These are phyloP conservation scores for Monascus purpureus DNA, from an alignment of 495 filamentous ascomycete species.

Conservation along the genomic window DNA sequence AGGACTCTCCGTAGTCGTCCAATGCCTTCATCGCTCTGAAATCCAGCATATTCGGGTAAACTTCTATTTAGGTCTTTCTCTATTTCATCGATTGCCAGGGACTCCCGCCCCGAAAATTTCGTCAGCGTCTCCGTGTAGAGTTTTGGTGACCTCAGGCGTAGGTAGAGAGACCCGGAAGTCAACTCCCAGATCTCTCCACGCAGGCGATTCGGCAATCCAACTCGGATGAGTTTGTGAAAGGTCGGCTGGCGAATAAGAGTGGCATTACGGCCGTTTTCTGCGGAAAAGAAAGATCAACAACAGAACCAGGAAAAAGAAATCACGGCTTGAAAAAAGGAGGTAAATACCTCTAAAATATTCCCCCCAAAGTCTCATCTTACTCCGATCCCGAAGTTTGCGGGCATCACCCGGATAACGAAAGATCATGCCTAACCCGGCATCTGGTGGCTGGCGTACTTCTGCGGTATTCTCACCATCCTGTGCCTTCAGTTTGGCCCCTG, in stretches of 20 bases:
- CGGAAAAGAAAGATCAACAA: neutral
- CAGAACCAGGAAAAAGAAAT: neutral
- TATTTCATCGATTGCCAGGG: slow-evolving; percentile 93
- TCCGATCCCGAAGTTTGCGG: slow-evolving; percentile 85
- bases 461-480: slow-evolving; percentile 19
- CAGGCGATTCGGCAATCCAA: slow-evolving; percentile 85
- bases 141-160: slow-evolving; percentile 72
- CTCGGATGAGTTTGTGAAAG: slow-evolving; percentile 92
- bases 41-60: slow-evolving; percentile 91
- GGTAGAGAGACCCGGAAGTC: slow-evolving; percentile 76
- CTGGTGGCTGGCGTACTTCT: slow-evolving; percentile 55
- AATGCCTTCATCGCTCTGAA: slow-evolving; percentile 93
- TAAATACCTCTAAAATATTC: slow-evolving; percentile 69
- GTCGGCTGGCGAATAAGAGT: slow-evolving; percentile 90
- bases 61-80: slow-evolving; percentile 96
- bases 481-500: slow-evolving; percentile 28
- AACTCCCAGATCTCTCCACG: slow-evolving; percentile 95
- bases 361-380: slow-evolving; percentile 94
- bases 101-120: slow-evolving; percentile 69
- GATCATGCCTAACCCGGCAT: slow-evolving; percentile 82
- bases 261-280: slow-evolving; percentile 86
- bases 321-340: neutral
- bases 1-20: slow-evolving; percentile 76
- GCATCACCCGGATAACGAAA: slow-evolving; percentile 94
- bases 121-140: slow-evolving; percentile 70